Evolutionary conservation across 495 filamentous ascomycete species (phyloP), one percentile per base, ranked within the genome.

Genomic region (Hypoxylon cercidicola): DNA sequence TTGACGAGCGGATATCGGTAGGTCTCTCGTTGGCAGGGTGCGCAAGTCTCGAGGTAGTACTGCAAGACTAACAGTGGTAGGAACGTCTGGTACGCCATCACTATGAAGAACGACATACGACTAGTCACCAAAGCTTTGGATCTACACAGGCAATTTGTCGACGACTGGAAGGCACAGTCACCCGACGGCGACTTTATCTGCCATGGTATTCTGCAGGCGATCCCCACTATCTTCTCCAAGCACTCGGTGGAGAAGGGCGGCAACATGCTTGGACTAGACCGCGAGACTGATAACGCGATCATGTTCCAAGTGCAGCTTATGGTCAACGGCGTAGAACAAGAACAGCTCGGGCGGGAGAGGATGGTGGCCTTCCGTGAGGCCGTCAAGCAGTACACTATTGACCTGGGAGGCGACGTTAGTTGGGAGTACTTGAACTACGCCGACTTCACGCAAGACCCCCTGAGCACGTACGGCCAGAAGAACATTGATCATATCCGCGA

Each of bases 381-480:
- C 28, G 20, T 53, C 18, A 53, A 53, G 50, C 34, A 53, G 11
- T 25, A 53, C 13, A 45, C 25, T 10, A 15, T 49, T 19, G 46
- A 49, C 21, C 12, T 46, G 46, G 46, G 28, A 7, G 37, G 46
- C 55, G 28, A 13, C 6, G 44, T 49, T 10, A 16, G n/a, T 0
- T 43, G 53, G 46, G 12, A 5, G 32, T 77, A 74, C 57, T 6
- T 73, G 13, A 79, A 79, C 55, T 75, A 85, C 64, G 78, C 78
- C 9, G 71, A 73, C 44, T 43, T 25, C 8, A 65, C 48, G 3
- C 82, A 84, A 71, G 63, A 78, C 55, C 76, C 78, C 1, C 74
- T 84, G 11, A 64, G 53, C 0, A 74, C 79, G 6, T 85, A 84
- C 71, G 83, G 83, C 0, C 61, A 54, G 39, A 69, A 74, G 39